A percentile compares a stretch with the other conserved stretches of the same genome.
Evolutionary conservation across 1,284 basidiomycete species (phyloP).

Genomic region (Grifola frondosa): DNA sequence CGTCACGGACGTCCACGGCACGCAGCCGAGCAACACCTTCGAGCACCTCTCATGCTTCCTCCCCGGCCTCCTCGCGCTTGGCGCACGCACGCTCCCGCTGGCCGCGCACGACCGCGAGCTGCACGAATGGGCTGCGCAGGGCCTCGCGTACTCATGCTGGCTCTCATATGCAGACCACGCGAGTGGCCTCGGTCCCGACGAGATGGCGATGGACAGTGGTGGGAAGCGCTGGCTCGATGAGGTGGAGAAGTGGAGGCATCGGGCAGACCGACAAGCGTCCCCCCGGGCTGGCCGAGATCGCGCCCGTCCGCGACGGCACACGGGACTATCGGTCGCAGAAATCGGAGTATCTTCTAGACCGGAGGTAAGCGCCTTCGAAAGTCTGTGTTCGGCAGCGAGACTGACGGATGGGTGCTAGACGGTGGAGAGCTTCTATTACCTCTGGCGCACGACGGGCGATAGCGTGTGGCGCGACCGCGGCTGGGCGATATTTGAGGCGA

Average conservation of each 20-base stretch:
- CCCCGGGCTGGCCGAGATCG: conserved; percentile 50
- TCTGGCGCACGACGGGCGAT: conserved; percentile 73
- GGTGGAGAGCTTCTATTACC: conserved; percentile 65
- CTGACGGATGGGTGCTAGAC: conserved; percentile 43
- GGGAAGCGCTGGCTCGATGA: conserved; percentile 54
- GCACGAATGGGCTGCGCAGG: conserved; percentile 68
- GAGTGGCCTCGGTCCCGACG: conserved; percentile 64
- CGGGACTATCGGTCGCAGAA: conserved; percentile 44
- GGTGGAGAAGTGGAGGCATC: conserved; percentile 46
- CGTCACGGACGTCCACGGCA: conserved; percentile 28
- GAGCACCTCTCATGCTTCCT: conserved; percentile 82
- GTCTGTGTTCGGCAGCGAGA: neutral
- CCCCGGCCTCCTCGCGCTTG: conserved; percentile 74
- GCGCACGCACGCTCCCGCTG: conserved; percentile 58
- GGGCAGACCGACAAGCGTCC: conserved; percentile 40
- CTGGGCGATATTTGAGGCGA: conserved; percentile 72
- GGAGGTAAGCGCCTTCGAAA: conserved; percentile 45
- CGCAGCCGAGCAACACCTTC: conserved; percentile 50
- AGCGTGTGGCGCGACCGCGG: conserved; percentile 72
- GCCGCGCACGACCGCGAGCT: conserved; percentile 39
- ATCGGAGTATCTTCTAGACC: conserved; percentile 56
- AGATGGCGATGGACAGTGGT: conserved; percentile 32
- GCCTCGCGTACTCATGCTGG: conserved; percentile 67
- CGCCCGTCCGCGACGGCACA: conserved; percentile 23
- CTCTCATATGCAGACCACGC: conserved; percentile 62